Percentiles rank a stretch among this genome's conserved stretches.
Evolutionary conservation across 371 early-diverging fungal species (phyloP).

Genomic region (Circinella minor): DNA sequence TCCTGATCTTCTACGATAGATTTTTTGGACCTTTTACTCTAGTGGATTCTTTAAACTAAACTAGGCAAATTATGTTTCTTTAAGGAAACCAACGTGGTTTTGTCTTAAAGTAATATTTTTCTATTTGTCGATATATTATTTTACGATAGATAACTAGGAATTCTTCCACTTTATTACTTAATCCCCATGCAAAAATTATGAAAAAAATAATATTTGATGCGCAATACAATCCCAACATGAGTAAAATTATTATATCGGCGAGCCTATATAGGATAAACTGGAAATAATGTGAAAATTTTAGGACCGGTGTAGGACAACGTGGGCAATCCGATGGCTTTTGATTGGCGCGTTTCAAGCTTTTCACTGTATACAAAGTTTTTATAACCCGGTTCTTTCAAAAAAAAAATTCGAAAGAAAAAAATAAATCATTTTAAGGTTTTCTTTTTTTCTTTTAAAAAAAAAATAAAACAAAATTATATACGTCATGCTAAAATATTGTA

Average conservation of each 20-base stretch:
- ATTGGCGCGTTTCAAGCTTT: constrained; percentile 1
- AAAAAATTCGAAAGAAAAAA: no score
- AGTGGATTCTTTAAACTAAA: constrained; percentile 43
- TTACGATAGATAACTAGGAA: background rate
- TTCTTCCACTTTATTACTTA: no score
- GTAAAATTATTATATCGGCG: background rate
- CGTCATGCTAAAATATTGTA: no score
- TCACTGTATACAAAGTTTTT: no score
- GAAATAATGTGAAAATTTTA: background rate
- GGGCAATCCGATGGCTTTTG: background rate
- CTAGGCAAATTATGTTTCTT: background rate
- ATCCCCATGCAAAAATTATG: no score
- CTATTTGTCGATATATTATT: background rate
- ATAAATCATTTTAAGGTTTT: no score
- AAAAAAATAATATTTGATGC: background rate
- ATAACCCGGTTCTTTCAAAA: no score
- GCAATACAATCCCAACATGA: background rate
- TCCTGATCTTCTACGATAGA: constrained; percentile 13
- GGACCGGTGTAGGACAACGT: constrained; percentile 10
- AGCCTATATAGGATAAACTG: background rate
- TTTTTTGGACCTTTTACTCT: constrained; percentile 16
- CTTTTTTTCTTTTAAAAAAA: no score
- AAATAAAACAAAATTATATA: no score
- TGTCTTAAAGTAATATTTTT: background rate
- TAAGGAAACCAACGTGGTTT: constrained; percentile 5